Evolutionary conservation across 306 rosid species (phyloP), one percentile per base, ranked within the genome.

Genomic region (Neltuma alba): DNA sequence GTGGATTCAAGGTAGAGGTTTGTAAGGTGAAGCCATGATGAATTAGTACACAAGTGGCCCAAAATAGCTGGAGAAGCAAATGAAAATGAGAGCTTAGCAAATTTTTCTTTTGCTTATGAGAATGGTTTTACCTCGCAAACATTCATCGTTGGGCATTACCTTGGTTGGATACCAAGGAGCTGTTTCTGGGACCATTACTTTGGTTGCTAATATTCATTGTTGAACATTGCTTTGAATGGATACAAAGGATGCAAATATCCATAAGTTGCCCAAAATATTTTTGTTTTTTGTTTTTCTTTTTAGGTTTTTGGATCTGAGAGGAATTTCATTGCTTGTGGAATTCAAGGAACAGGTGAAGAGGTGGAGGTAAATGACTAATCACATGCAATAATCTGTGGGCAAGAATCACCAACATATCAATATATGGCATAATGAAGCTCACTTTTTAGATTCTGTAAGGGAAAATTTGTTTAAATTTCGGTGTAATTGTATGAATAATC

Each of bases 1-100:
- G 90, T 85, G 99, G 99, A 47, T 91, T 95, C 79, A 55, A 3
- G 48, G 50, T 88, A 0, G 98, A 95, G 88, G 91, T 95, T 60
- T 95, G 99, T 86, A 95, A 92, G 87, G 91, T 92, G 77, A 91
- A 80, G 79, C 90, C 97, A 68, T 77, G 73, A 72, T 69, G 77
- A 76, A 74, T 41, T 21, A 54, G 41, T 34, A 57, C 79, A 62
- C 72, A 70, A 40, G 55, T 63, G 78, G 67, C 41, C 23, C 54
- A 37, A 31, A 47, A 10, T 62, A 61, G 30, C 61, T 2, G 34
- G 47, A 55, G 74, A 64, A 63, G 75, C 50, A 10, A 73, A 76
- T 48, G 27, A 65, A 52, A 71, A 71, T 76, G 70, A 70, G 41
- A 50, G 27, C 83, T 67, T 23, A 36, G 38, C 37, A 79, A 37